Base-by-base conservation (phyloP, 2,329 filamentous ascomycete species). In the Fusarium caatingaense region DNA sequence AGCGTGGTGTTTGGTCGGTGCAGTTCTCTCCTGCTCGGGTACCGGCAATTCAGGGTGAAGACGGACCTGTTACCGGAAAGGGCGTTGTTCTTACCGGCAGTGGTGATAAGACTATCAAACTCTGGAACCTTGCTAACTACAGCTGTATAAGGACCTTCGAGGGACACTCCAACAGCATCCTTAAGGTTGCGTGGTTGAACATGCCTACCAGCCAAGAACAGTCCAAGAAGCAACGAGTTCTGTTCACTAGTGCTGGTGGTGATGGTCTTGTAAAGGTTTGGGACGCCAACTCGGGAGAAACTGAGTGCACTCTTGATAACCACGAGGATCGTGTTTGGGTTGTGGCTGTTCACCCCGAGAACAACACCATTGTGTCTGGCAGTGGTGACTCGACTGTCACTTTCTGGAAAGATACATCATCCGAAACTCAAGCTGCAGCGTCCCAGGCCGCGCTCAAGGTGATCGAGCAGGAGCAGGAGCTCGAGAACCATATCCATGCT, bases 271-370 rank as follows among this genome's bases (percentile, higher is more conserved):
- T 99, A 62, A 99, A 98, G 81, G 89, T 99, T 32, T 99, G 96
- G 96, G 93, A 97, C 73, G 92, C 92, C 15, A 91, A 92, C 76
- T 90, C 87, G 3, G 94, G 94, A 48, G 96, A 98, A 79, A 86
- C 90, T 5, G 93, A 94, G 72, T 92, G 92, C 70, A 99, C 96
- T 0, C 86, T 99, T 7, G 96, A 99, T 81, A 98, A 98, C 80
- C 96, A 99, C 79, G 94, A 94, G 74, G 96, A 99, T 80, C 89
- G 96, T 60, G 94, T 98, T 2, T 98, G 94, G 94, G 94, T 94
- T 1, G 83, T 98, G 20, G 89, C 93, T 7, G 89, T 93, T 13
- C 87, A 95, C 78, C 86, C 91, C 47, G 76, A 85, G 45, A 87
- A 85, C 12, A 89, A 94, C 74, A 90, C 90, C 51, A 88, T 99